These are phyloP conservation scores for Penicillium sp. DNA, from an alignment of 2,329 filamentous ascomycete genomes.

Conservation along the genomic window DNA sequence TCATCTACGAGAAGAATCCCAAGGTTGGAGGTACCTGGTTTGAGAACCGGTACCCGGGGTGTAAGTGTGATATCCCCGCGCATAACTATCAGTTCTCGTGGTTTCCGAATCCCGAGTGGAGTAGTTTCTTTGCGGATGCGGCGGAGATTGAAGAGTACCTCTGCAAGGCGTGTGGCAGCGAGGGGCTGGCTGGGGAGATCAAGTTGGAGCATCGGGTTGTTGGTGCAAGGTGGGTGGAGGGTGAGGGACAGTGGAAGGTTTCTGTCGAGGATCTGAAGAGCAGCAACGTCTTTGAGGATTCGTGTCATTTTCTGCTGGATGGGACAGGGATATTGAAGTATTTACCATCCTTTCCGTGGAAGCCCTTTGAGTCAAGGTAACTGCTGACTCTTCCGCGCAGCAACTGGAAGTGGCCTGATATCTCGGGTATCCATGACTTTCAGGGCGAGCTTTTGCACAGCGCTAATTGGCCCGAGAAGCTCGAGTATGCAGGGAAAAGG, in stretches of 20 bases:
- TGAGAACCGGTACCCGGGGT: slow-evolving; percentile 34
- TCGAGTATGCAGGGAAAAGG: slow-evolving; percentile 27
- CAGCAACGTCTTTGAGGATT: slow-evolving; percentile 15
- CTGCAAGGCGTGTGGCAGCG: slow-evolving; percentile 43
- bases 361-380: too few species aligned
- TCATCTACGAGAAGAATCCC: not conserved
- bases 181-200: slow-evolving; percentile 34
- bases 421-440: slow-evolving; percentile 32
- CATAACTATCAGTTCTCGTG: slow-evolving; percentile 48
- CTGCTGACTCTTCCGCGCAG: slow-evolving; percentile 12
- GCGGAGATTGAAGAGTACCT: slow-evolving; percentile 51
- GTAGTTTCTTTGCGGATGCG: slow-evolving; percentile 45
- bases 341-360: not conserved
- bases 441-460: slow-evolving; percentile 41
- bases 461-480: slow-evolving; percentile 39
- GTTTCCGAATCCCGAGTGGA: slow-evolving; percentile 50
- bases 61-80: slow-evolving; percentile 32
- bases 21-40: not conserved
- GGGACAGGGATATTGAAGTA: slow-evolving; percentile 30
- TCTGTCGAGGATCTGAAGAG: slow-evolving; percentile 14
- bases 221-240: slow-evolving; percentile 42
- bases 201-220: slow-evolving; percentile 41
- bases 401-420: slow-evolving; percentile 29
- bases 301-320: slow-evolving; percentile 32
- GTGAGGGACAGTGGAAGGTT: slow-evolving; percentile 23